A percentile compares a stretch with the other conserved stretches of the same genome.
Evolutionary conservation across 306 rosid genomes (phyloP).

Genomic region (Carpinus viminea): DNA sequence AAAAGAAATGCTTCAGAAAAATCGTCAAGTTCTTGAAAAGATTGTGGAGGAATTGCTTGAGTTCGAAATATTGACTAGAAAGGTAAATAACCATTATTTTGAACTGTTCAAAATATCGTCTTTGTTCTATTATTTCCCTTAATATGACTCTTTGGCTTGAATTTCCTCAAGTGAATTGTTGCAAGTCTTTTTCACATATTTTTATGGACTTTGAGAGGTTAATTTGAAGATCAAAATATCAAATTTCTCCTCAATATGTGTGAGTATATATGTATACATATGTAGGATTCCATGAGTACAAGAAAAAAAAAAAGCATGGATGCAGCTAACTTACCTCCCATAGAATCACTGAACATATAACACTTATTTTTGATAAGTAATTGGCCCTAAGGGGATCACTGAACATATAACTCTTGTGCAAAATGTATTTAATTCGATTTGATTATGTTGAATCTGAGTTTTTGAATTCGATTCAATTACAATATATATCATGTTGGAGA

Average conservation of each 20-base stretch:
- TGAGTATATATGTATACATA: too few species aligned
- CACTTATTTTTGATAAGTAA: too few species aligned
- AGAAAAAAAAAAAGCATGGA: not conserved
- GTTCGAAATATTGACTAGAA: conserved; percentile 82
- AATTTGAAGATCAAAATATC: not conserved
- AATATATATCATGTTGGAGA: too few species aligned
- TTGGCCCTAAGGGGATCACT: too few species aligned
- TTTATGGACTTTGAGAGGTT: not conserved
- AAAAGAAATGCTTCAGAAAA: conserved; percentile 69
- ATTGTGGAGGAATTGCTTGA: conserved; percentile 80
- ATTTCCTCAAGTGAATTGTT: not conserved
- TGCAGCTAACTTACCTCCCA: not conserved
- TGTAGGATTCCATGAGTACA: not conserved
- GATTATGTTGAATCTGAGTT: too few species aligned
- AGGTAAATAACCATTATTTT: conserved; percentile 48
- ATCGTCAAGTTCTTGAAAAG: conserved; percentile 79
- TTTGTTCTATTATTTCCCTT: conserved; percentile 17
- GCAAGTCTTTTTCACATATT: conserved; percentile 8
- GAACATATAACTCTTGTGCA: too few species aligned
- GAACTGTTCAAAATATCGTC: conserved; percentile 14
- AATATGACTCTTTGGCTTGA: not conserved
- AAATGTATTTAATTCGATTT: too few species aligned
- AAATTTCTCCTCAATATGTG: too few species aligned
- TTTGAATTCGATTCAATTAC: too few species aligned
- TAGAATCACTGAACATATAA: too few species aligned